A percentile compares a stretch with the other conserved stretches of the same genome.
These are phyloP conservation scores for Crithidia acanthocephali DNA, from an alignment of 208 protist genomes.

Conservation along the genomic window DNA sequence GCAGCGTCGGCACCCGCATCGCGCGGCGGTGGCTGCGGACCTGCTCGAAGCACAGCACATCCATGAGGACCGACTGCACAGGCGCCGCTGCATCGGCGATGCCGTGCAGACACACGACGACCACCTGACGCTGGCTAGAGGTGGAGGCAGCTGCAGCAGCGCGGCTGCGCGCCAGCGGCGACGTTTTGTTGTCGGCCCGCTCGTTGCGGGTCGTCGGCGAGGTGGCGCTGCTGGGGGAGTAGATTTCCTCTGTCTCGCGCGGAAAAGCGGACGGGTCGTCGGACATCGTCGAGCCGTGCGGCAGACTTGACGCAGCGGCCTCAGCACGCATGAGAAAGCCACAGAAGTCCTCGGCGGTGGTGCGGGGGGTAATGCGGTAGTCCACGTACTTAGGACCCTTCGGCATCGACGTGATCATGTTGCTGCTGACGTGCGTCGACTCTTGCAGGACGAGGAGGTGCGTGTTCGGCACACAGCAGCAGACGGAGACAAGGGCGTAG, in stretches of 20 bases:
- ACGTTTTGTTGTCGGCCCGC: not conserved
- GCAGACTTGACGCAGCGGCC: slow-evolving; percentile 27
- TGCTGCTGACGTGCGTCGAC: slow-evolving; percentile 36
- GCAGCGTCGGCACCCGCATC: slow-evolving; percentile 47
- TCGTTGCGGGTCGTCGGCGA: not conserved
- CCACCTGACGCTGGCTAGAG: slow-evolving; percentile 42
- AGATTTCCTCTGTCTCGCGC: slow-evolving; percentile 10
- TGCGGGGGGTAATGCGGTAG: slow-evolving; percentile 67
- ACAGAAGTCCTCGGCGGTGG: slow-evolving; percentile 60
- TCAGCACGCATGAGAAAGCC: slow-evolving; percentile 72
- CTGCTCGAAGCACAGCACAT: slow-evolving; percentile 72
- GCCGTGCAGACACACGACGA: slow-evolving; percentile 80
- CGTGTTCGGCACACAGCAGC: slow-evolving; percentile 80
- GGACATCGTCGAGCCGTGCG: not conserved
- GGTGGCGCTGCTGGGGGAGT: slow-evolving; percentile 2
- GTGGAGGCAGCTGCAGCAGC: not conserved
- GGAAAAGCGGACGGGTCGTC: slow-evolving; percentile 26
- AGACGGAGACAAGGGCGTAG: slow-evolving; percentile 83
- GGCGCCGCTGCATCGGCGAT: slow-evolving; percentile 54
- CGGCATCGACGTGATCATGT: slow-evolving; percentile 79
- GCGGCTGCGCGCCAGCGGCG: slow-evolving; percentile 12
- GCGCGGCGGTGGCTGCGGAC: slow-evolving; percentile 32
- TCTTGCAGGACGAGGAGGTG: slow-evolving; percentile 88
- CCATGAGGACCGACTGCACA: slow-evolving; percentile 73
- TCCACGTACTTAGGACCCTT: slow-evolving; percentile 85